Conservation (phyloP, 306 rosid species). For the Begonia fuchsioides region DNA sequence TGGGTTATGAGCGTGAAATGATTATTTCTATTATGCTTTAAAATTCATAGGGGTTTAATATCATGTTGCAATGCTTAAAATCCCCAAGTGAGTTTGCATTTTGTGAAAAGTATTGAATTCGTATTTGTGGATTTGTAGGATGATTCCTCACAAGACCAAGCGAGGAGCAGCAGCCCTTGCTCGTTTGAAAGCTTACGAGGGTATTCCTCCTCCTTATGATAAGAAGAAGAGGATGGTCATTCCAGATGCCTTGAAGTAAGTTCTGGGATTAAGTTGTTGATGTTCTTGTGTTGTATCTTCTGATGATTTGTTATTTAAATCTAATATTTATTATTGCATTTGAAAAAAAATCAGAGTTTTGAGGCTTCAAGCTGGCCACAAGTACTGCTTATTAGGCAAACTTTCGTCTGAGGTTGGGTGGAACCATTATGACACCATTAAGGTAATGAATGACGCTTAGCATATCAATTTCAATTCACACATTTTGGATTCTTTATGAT, state of each 20-base stretch:
- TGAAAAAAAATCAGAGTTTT: conserved; percentile 28
- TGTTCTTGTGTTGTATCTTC: neutral
- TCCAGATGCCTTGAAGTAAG: conserved; percentile 48
- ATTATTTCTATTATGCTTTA: too few relatives aligned
- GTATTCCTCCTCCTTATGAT: conserved; percentile 41
- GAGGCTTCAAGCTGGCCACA: conserved; percentile 78
- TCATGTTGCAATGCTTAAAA: too few relatives aligned
- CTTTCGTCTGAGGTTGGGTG: conserved; percentile 60
- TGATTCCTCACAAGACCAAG: conserved; percentile 45
- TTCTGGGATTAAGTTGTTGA: neutral
- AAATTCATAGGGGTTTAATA: too few relatives aligned
- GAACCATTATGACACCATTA: conserved; percentile 25
- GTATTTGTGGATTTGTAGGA: neutral
- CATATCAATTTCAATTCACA: too few relatives aligned
- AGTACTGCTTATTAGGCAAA: conserved; percentile 39
- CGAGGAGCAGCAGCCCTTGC: conserved; percentile 45
- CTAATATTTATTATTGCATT: neutral
- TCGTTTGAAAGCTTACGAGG: conserved; percentile 36
- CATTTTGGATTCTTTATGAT: too few relatives aligned
- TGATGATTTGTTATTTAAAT: neutral
- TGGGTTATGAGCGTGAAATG: too few relatives aligned
- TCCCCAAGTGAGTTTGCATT: too few relatives aligned
- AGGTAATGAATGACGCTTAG: conserved; percentile 12
- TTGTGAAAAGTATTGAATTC: neutral
- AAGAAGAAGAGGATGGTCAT: conserved; percentile 38